Conservation (phyloP, 352 stramenopile species). For the Pythium oligandrum region DNA sequence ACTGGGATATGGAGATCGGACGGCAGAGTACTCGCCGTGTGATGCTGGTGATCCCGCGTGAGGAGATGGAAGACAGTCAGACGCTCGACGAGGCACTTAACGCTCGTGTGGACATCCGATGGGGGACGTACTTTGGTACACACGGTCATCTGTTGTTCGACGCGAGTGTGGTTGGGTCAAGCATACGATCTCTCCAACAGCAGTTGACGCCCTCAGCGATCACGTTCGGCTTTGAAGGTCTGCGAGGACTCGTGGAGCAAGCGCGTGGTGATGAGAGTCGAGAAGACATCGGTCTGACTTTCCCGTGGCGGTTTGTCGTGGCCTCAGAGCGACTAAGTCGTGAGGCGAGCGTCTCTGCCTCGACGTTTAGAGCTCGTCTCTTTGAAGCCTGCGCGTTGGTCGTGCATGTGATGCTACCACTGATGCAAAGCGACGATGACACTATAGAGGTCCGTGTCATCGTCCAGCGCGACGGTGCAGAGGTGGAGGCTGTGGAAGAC, state of each 20-base stretch:
- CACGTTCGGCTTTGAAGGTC: too few relatives aligned
- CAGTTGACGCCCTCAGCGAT: too few relatives aligned
- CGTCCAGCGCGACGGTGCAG: slow-evolving; percentile 2
- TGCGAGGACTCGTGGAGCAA: too few relatives aligned
- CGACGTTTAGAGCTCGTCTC: slow-evolving; percentile 4
- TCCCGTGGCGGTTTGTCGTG: too few relatives aligned
- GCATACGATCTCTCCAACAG: too few relatives aligned
- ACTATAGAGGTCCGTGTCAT: slow-evolving; percentile 5
- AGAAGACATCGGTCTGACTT: too few relatives aligned
- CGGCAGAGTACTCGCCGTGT: slow-evolving; percentile 16
- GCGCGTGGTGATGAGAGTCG: too few relatives aligned
- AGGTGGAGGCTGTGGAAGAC: neutral
- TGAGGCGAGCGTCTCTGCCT: too few relatives aligned
- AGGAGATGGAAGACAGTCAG: neutral
- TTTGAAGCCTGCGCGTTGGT: slow-evolving; percentile 12
- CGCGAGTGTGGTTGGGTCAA: slow-evolving; percentile 1
- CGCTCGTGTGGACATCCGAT: slow-evolving; percentile 6
- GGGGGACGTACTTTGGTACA: slow-evolving; percentile 25
- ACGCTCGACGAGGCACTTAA: slow-evolving; percentile 11
- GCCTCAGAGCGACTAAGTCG: too few relatives aligned
- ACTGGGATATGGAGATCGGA: slow-evolving; percentile 23
- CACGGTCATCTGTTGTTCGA: slow-evolving; percentile 12
- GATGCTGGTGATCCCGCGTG: slow-evolving; percentile 12
- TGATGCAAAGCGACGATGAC: neutral
- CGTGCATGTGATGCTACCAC: slow-evolving; percentile 2